Conservation (phyloP, 2,329 filamentous ascomycete species). For the Aureobasidium sp. region DNA sequence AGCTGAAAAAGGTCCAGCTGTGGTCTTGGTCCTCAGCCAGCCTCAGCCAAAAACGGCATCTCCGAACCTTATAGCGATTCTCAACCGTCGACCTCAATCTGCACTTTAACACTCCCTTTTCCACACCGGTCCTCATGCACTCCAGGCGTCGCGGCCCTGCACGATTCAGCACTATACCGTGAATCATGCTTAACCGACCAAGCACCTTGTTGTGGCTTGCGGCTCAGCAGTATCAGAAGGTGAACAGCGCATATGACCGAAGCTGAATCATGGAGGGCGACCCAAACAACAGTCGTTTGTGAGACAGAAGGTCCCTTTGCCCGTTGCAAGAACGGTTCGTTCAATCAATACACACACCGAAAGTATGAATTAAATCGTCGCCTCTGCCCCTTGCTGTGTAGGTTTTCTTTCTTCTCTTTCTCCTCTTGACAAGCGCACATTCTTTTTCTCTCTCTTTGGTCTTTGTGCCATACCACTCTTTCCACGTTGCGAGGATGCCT, state of each 20-base stretch:
- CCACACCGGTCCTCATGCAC: background rate
- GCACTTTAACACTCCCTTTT: background rate
- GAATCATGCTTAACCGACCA: background rate
- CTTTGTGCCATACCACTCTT: background rate
- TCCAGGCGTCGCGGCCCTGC: background rate
- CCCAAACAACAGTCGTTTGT: background rate
- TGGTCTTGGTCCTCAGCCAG: background rate
- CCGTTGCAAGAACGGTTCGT: slow-evolving; percentile 8
- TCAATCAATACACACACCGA: background rate
- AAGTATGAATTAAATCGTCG: no score
- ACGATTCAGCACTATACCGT: background rate
- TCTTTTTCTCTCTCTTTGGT: background rate
- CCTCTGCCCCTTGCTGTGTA: no score
- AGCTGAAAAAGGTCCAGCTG: background rate
- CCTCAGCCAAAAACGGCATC: slow-evolving; percentile 12
- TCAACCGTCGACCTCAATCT: slow-evolving; percentile 5
- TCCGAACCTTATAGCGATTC: slow-evolving; percentile 6
- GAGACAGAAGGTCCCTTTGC: slow-evolving; percentile 2
- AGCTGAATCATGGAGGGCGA: background rate
- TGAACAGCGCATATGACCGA: background rate
- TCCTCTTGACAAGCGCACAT: no score
- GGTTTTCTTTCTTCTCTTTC: no score
- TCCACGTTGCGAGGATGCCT: background rate
- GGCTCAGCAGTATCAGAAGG: background rate
- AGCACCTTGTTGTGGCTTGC: background rate